These are phyloP conservation scores for Tylopilus sp. DNA, from an alignment of 768 basidiomycete genomes.

Conservation along the genomic window DNA sequence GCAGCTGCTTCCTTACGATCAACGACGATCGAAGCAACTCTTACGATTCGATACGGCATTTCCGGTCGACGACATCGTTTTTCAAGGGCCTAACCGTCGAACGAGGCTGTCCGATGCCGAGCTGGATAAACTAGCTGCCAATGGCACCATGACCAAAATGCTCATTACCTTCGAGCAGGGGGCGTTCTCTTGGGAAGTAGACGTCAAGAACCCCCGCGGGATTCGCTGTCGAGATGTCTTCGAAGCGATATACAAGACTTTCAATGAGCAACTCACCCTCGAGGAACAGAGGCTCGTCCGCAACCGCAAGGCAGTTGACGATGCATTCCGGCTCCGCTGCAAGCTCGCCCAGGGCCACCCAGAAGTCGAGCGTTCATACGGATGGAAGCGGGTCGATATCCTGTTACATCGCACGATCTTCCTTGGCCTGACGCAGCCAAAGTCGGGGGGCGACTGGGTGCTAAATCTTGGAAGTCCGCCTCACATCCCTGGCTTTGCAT, in stretches of 20 bases:
- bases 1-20: conserved; percentile 44
- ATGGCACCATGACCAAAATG: conserved; percentile 46
- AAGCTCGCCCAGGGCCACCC: conserved; percentile 38
- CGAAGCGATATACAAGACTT: conserved; percentile 50
- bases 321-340: conserved; percentile 47
- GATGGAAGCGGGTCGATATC: conserved; percentile 56
- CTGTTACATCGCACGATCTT: conserved; percentile 52
- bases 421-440: conserved; percentile 43
- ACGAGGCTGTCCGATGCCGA: conserved; percentile 36
- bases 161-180: conserved; percentile 40
- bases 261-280: conserved; percentile 41
- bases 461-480: conserved; percentile 28
- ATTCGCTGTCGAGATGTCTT: conserved; percentile 59
- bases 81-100: conserved; percentile 23
- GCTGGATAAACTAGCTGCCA: conserved; percentile 41
- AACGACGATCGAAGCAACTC: conserved; percentile 31
- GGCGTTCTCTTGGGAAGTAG: conserved; percentile 39
- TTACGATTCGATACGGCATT: conserved; percentile 53
- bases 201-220: conserved; percentile 41
- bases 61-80: conserved; percentile 33
- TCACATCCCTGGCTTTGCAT: conserved; percentile 6
- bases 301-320: conserved; percentile 33
- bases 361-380: conserved; percentile 41
- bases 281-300: conserved; percentile 40
- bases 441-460: conserved; percentile 35